Evolutionary conservation across 345 rosid genomes (phyloP), one percentile per base, ranked within the genome.

Genomic region (Turritis glabra): DNA sequence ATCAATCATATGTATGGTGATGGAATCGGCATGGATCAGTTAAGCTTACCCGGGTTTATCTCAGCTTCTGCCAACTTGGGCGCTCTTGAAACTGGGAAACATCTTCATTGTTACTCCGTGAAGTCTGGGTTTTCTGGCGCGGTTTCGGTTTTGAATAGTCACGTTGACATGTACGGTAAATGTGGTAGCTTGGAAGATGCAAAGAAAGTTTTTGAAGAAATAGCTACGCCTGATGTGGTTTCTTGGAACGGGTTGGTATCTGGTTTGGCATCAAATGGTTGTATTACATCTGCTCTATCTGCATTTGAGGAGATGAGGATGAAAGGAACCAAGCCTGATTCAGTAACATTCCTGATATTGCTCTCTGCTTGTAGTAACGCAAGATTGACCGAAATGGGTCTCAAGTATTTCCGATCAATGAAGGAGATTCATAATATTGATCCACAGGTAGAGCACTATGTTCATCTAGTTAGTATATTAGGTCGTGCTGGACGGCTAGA

Each of bases 221-320:
- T 81, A 62, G 75, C 44, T n/a, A 50, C 53, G 30, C 87, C 94
- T n/a, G 83, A 89, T 70, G 83, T 67, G 12, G 82, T 88, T 46
- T 90, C 94, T 1, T 89, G 94, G 97, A 90, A 89, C 9, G 81
- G 80, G 17, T 73, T 90, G 82, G 80, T 90, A 67, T 81, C 88
- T 38, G 86, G 82, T 50, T 77, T 90, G 73, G 86, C 87, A 62
- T 83, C 86, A 3, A 82, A 75, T 8, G 85, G 88, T 22, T 43
- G 47, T 26, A 64, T 89, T 51, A 74, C 87, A n/a, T 74, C 83
- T 37, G 88, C 92, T 30, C 81, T 90, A 19, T 85, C 86, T 29
- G 80, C 86, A 17, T 89, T 87, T 41, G 94, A 90, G 35, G 87
- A 87, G 72, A 86, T 90, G 97, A 83, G 81, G 67, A 47, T 89